phyloP scores from a whole-genome alignment of 345 rosid species.

The Euphorbia peplus region DNA sequence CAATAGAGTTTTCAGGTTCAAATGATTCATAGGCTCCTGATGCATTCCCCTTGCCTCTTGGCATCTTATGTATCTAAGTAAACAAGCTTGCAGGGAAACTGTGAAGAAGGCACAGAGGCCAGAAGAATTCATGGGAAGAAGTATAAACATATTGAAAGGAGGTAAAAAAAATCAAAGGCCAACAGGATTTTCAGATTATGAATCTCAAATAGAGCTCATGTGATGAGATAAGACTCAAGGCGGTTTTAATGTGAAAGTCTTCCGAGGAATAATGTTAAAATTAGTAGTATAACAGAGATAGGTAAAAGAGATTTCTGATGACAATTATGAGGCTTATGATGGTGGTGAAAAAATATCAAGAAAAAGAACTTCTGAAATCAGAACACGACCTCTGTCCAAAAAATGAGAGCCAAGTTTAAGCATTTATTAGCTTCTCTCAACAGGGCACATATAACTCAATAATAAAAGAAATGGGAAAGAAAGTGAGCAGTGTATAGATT shows the following conservation, averaged over 20 bases:
- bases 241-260: slow-evolving; percentile 42
- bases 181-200: slow-evolving; percentile 58
- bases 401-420: slow-evolving; percentile 37
- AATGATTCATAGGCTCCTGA: slow-evolving; percentile 41
- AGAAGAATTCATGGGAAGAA: slow-evolving; percentile 80
- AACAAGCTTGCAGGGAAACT: slow-evolving; percentile 77
- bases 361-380: slow-evolving; percentile 38
- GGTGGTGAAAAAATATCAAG: slow-evolving; percentile 47
- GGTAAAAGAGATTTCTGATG: slow-evolving; percentile 42
- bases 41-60: slow-evolving; percentile 62
- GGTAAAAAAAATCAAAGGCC: slow-evolving; percentile 79
- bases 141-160: slow-evolving; percentile 62
- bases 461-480: slow-evolving; percentile 11
- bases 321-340: slow-evolving; percentile 44
- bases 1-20: slow-evolving; percentile 51
- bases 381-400: slow-evolving; percentile 33
- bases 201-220: slow-evolving; percentile 44
- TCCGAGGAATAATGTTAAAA: slow-evolving; percentile 24
- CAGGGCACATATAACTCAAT: slow-evolving; percentile 17
- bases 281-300: slow-evolving; percentile 40
- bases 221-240: slow-evolving; percentile 57
- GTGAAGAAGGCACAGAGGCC: slow-evolving; percentile 80
- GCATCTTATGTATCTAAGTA: slow-evolving; percentile 71
- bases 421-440: slow-evolving; percentile 31
- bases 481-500: slow-evolving; percentile 15